Evolutionary conservation across 2,329 filamentous ascomycete genomes (phyloP), one percentile per base, ranked within the genome.

Genomic region (Sporothrix globosa): DNA sequence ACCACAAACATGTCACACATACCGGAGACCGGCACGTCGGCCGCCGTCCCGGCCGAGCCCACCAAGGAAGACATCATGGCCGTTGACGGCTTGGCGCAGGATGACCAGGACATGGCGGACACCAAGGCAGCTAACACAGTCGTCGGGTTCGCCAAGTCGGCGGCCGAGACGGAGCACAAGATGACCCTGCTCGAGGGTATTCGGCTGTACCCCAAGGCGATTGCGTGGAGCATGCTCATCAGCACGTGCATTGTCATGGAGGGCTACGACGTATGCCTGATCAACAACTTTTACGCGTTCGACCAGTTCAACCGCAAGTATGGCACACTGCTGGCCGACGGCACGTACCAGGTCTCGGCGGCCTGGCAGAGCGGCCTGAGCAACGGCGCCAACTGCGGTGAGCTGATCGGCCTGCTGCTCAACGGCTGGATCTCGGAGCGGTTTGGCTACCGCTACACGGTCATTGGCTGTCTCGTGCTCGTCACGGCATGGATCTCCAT

Each of bases 241-340:
- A 95, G 91, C n/a, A 95, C 92, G 0, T 94, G 91, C 78, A 96
- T 97, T 76, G 88, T 88, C 76, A 97, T 97, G 93, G 93, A 97
- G 80, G 93, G 92, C 46, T 96, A 94, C 81, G 92, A 97, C 77
- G 84, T 96, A 71, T 90, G 88, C 76, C 83, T 96, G 68, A 88
- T 96, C 76, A 92, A 90, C 82, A 94, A 94, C 80, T 93, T 96
- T 77, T 94, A 75, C 67, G 74, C 74, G 52, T 79, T 79, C 71
- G 75, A 75, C 4, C 83, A 86, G 74, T 89, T 88, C 78, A 86
- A 86, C 74, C 77, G 78, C 74, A 88, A 88, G 76, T 88, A 87
- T 74, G 87, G 87, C 70, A 81, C 83, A 60, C 80, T 79, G 69
- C 77, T 82, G 24, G 73, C 78, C 60, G 84, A 82, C n/a, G 72